Base-by-base conservation (phyloP, 768 basidiomycete genomes). In the Infundibulicybe gibba region DNA sequence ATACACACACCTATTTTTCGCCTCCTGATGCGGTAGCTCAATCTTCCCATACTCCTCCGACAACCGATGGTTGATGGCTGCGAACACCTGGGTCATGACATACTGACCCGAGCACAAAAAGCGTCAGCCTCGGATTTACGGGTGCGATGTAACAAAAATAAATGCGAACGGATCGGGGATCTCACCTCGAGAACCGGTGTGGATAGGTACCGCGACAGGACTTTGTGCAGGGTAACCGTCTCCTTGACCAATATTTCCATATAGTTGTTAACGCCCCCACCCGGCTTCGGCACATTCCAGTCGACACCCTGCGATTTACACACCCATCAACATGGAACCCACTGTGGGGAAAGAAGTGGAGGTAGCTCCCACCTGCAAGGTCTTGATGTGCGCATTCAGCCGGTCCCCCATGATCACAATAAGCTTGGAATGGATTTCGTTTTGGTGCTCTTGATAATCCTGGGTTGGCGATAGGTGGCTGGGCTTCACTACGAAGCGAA, bases 381-480 rank as follows among this genome's bases (percentile, higher is more conserved):
- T 75, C 56, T 81, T 85, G 61, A 92, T 86, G 62, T 98, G 95
- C 1, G 87, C 83, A 55, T 74, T 80, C 39, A 98, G 71, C 47
- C 95, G 80, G 67, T 98, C 95, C 33, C 93, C 87, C 97, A 99
- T 99, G 68, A 98, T 99, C 37, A 92, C 90, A 49, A 99, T 87
- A 46, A 99, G 75, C 70, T 99, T 99, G 43, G 91, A 81, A 64
- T 98, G 95, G 45, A 99, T 98, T 72, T 98, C 97, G 60, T 95
- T 90, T 66, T 99, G 97, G 66, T 99, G 97, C 65, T 98, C 97
- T 76, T 98, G 95, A 60, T 89, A 98, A 65, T 98, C 97, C 87
- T 94, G 59, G 47, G 45, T n/a, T 15, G 42, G 25, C 25, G 14
- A 39, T 9, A 25, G 8, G 8, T 25, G 25, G 25, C 25, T 25